Evolutionary conservation across 371 early-diverging fungal genomes (phyloP).

Genomic region (Mucor lusitanicus): DNA sequence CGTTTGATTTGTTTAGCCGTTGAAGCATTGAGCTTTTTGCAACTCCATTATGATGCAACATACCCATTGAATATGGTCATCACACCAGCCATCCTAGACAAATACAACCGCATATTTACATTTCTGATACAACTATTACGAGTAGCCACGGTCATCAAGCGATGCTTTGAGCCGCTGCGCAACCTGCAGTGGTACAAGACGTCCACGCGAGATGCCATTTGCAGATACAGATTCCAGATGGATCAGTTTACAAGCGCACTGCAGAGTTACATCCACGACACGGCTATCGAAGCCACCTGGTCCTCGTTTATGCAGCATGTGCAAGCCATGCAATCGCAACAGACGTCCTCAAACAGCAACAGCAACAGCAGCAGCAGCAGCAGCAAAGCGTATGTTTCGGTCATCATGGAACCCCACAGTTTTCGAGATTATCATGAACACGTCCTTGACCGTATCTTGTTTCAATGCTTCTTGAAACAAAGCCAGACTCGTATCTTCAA

Average conservation of each 20-base stretch:
- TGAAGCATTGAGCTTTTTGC: conserved; percentile 56
- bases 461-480: conserved; percentile 51
- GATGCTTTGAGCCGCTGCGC: conserved; percentile 23
- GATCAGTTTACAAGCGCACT: conserved; percentile 49
- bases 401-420: conserved; percentile 40
- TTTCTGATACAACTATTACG: conserved; percentile 49
- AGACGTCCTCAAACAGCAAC: background rate
- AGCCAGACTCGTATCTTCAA: conserved; percentile 44
- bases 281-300: conserved; percentile 50
- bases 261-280: conserved; percentile 45
- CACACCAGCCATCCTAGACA: conserved; percentile 37
- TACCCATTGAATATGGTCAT: conserved; percentile 52
- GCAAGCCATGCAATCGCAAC: conserved; percentile 8
- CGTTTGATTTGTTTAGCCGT: conserved; percentile 11
- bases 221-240: conserved; percentile 44
- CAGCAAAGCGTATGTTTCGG: conserved; percentile 20
- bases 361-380: background rate
- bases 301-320: conserved; percentile 40
- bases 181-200: background rate
- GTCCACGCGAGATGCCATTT: conserved; percentile 1
- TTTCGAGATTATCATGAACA: conserved; percentile 51
- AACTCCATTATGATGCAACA: conserved; percentile 45
- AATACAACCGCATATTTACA: conserved; percentile 56
- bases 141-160: conserved; percentile 34
- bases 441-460: conserved; percentile 53